Base-by-base conservation (phyloP, 805 yeast genomes). In the Metschnikowia baotianmanensis region DNA sequence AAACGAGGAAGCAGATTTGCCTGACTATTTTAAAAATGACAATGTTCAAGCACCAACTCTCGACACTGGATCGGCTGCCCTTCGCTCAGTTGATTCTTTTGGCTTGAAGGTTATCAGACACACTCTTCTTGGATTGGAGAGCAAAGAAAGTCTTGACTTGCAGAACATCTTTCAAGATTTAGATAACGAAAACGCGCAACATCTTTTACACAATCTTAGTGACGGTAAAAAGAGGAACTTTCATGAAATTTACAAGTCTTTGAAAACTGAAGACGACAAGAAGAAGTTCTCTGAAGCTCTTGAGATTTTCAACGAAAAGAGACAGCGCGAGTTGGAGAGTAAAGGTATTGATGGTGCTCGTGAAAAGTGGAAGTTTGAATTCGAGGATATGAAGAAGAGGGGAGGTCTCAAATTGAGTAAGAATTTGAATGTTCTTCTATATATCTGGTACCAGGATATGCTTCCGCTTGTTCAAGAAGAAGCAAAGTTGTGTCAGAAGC, bases 291-390 rank as follows among this genome's bases (percentile, higher is more conserved):
- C 87, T 53, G 68, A 66, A 15, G 75, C 81, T 0, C 62, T 93
- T 34, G 90, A 88, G 47, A 61, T 71, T 2, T 77, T 83, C 50
- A 90, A 93, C 51, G 77, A 76, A 41, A 78, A 77, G 19, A 78
- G 99, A 58, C 96, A 93, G 60, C 68, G 77, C 33, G 75, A 75
- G 22, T 59, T 93, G 23, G 99, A 93, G 62, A 68, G 78, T 15
- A 75, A 84, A 43, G 91, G 96, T 3, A 70, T 86, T 1, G 90
- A 85, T 48, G 90, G 91, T 1, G 95, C 98, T 0, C 79, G 77
- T 47, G 87, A 83, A 54, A 83, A 86, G 59, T 91, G 99, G 99
- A 82, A 79, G 58, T 82, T 81, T 51, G 90, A 82, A 48, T 83
- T 77, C 51, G 95, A 87, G 52, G 80, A 77, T 38, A 72, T 80